Base-by-base conservation (phyloP, 1,284 basidiomycete genomes). In the Boletus sp. region DNA sequence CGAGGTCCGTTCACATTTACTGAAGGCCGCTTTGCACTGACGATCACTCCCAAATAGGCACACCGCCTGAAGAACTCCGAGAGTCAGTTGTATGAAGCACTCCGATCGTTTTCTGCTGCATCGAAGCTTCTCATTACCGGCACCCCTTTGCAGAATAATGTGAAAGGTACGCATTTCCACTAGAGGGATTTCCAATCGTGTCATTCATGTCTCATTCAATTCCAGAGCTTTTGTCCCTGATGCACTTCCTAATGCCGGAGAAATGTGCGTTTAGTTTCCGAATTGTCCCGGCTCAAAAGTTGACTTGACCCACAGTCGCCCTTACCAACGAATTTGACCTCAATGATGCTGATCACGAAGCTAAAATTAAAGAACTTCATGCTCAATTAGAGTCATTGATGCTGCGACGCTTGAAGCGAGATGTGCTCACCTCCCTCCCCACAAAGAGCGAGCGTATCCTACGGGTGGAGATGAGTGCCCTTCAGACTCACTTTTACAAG, bases 161-260 rank as follows among this genome's bases (percentile, higher is more conserved):
- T 99, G 62, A 96, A 94, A 74, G 92, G 92, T 91, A 58, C 48
- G 76, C 65, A 45, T 41, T 50, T n/a, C 50, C 38, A 36, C 13
- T 38, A 16, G 19, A 41, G n/a, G 48, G 25, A 10, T 14, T 23
- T 29, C 46, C 20, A 23, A 41, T 25, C 39, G 30, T 34, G 23
- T 50, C 38, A 32, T 51, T 50, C 29, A 53, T 42, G n/a, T 44
- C 39, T 39, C n/a, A 26, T 35, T 44, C 47, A 44, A 54, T 50
- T 38, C 9, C 62, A 94, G 96, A 99, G 69, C 75, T 99, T 19
- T 76, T 98, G 34, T 92, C 96, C 13, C 73, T 99, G 60, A 96
- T 99, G 86, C 96, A 99, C 68, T 99, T 99, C 77, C 75, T 99
- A 53, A 95, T 96, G 84, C 96, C 96, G 5, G 94, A 98, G 61